A percentile compares a stretch with the other conserved stretches of the same genome.
These are phyloP conservation scores for Moesziomyces parantarcticus DNA, from an alignment of 1,284 basidiomycete genomes.

Conservation along the genomic window DNA sequence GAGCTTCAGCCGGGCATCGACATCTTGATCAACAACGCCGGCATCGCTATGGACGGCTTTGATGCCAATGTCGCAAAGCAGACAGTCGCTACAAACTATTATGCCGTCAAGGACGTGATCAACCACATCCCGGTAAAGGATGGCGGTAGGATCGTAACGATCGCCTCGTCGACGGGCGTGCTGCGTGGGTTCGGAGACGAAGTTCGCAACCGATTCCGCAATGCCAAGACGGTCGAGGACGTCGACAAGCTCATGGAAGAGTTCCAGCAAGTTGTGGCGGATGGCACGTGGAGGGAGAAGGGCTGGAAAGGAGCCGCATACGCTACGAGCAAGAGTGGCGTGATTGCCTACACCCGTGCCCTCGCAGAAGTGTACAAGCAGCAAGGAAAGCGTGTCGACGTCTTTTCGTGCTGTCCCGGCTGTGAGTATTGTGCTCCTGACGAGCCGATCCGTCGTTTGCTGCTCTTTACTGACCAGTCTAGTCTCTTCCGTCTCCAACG, in stretches of 20 bases:
- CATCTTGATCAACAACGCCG: constrained; percentile 63
- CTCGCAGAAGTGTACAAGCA: constrained; percentile 47
- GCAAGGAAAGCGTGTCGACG: constrained; percentile 35
- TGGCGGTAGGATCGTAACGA: constrained; percentile 53
- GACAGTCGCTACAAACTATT: constrained; percentile 63
- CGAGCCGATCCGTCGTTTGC: background rate
- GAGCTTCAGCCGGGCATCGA: constrained; percentile 50
- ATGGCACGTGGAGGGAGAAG: constrained; percentile 54
- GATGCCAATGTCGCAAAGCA: constrained; percentile 58
- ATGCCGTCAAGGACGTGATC: constrained; percentile 52
- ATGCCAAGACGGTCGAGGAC: constrained; percentile 39
- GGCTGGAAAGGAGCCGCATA: constrained; percentile 64
- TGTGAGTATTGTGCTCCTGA: constrained; percentile 35
- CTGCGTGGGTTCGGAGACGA: constrained; percentile 46
- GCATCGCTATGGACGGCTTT: constrained; percentile 61
- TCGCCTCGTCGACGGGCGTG: constrained; percentile 57
- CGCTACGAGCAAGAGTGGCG: constrained; percentile 56
- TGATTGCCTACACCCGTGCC: constrained; percentile 54
- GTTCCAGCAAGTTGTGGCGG: constrained; percentile 48
- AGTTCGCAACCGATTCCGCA: constrained; percentile 42
- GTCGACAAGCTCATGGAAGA: constrained; percentile 51
- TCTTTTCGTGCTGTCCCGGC: constrained; percentile 63
- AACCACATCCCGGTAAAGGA: constrained; percentile 48
- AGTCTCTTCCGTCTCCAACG: background rate
- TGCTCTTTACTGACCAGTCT: constrained; percentile 1